Base-by-base conservation (phyloP, 2,329 filamentous ascomycete genomes). In the Emmonsiellopsis sp. region DNA sequence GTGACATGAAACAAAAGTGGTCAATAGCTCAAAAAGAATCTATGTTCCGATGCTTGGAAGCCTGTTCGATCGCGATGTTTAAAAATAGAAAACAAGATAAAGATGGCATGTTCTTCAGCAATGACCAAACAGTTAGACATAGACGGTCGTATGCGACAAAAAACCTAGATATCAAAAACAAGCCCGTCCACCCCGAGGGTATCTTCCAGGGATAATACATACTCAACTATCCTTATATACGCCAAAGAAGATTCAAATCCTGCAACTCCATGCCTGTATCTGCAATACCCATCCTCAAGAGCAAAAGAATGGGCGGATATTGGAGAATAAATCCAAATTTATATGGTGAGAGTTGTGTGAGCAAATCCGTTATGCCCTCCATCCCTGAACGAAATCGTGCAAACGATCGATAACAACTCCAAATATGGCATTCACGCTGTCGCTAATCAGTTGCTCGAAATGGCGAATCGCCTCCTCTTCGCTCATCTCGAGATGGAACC, bases 331-430 rank as follows among this genome's bases (percentile, higher is more conserved):
- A 5, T 36, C 2, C 10, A 33, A 47, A 36, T 36, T 47, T 47
- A 14, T 14, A 36, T 47, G n/a, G 21, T 27, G 21, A 27, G 1
- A 27, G 3, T 27, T 27, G 21, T 27, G 21, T 27, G 21, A 27
- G 21, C 21, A 6, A 39, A 39, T 39, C 36, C 36, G 6, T 39
- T 44, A 60, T 39, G 85, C 85, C 68, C 88, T 81, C 75, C 92
- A 92, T 51, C 88, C 87, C 74, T 98, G 93, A 56, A 95, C 88
- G 73, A 95, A 84, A 62, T 92, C 90, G 73, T 98, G 93, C 61
- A 97, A 75, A 62, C 89, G 85, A 74, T 98, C 93, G 74, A 98
- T 96, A 40, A 97, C 86, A 3, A 95, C 88, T 0, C 91, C 90
- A 61, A 94, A 91, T 63, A 94, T 84, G 46, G 90, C 90, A 68